Evolutionary conservation across 1,284 basidiomycete genomes (phyloP).

Genomic region (Trametes sp.): DNA sequence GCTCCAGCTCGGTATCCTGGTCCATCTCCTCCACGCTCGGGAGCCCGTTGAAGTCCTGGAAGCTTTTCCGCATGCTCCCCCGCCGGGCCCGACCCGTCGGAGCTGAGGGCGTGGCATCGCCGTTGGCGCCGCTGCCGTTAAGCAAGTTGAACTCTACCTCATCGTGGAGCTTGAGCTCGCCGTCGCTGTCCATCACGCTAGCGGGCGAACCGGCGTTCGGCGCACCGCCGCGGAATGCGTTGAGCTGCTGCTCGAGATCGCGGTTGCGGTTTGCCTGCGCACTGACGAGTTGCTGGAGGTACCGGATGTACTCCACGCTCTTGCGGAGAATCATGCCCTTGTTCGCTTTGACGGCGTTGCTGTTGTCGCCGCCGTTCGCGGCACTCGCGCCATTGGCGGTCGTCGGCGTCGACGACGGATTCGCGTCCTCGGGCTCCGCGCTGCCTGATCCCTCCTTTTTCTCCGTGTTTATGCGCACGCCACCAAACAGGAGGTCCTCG

Average conservation of each 20-base stretch:
- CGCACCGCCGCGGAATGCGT: constrained; percentile 47
- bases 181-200: constrained; percentile 32
- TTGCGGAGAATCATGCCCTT: constrained; percentile 91
- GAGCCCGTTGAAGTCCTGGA: constrained; percentile 36
- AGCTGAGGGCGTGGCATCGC: constrained; percentile 7
- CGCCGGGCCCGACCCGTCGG: constrained; percentile 23
- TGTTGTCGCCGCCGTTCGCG: constrained; percentile 35
- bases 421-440: constrained; percentile 34
- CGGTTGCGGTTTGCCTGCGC: constrained; percentile 79
- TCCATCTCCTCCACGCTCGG: constrained; percentile 45
- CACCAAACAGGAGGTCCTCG: constrained; percentile 44
- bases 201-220: constrained; percentile 12
- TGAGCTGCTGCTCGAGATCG: constrained; percentile 75
- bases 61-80: constrained; percentile 36
- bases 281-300: constrained; percentile 84
- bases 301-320: constrained; percentile 89
- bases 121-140: constrained; percentile 19
- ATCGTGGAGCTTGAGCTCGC: constrained; percentile 43
- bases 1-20: constrained; percentile 38
- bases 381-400: constrained; percentile 33
- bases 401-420: constrained; percentile 28
- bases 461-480: constrained; percentile 34
- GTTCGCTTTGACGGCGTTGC: constrained; percentile 76
- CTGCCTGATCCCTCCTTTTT: constrained; percentile 34
- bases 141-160: constrained; percentile 38